Percentiles rank a stretch among this genome's conserved stretches.
These are phyloP conservation scores for Annulohypoxylon moriforme DNA, from an alignment of 495 filamentous ascomycete species.

Conservation along the genomic window DNA sequence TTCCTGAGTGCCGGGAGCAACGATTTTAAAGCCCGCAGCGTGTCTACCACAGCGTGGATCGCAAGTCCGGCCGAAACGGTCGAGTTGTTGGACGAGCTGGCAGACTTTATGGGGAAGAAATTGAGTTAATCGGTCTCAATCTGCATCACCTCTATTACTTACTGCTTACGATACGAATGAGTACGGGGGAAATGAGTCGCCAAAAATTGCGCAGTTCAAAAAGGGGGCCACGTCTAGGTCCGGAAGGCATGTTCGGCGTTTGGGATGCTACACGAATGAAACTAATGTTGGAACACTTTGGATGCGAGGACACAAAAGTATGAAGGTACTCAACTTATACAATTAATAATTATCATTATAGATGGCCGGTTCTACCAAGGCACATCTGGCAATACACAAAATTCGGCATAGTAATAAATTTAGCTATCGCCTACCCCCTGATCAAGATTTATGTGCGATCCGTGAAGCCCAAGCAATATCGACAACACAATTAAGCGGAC, in stretches of 20 bases:
- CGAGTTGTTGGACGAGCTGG: constrained; percentile 84
- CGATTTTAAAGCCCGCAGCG: constrained; percentile 86
- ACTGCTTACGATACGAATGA: neutral
- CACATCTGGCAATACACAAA: neutral
- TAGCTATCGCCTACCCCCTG: neutral
- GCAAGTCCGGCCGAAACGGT: constrained; percentile 92
- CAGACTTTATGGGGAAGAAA: constrained; percentile 65
- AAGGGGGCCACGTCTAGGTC: constrained; percentile 7
- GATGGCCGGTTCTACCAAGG: constrained; percentile 6
- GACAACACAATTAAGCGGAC: neutral
- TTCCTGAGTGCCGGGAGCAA: constrained; percentile 96
- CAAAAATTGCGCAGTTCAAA: constrained; percentile 4
- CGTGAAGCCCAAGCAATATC: too few species aligned
- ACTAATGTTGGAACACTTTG: neutral
- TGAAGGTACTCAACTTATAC: neutral
- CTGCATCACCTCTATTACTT: neutral
- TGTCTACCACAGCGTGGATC: constrained; percentile 85
- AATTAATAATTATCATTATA: constrained; percentile 21
- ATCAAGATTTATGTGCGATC: neutral
- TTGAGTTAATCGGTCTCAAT: constrained; percentile 38
- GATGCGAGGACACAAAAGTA: constrained; percentile 4
- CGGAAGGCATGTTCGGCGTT: constrained; percentile 37
- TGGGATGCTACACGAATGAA: constrained; percentile 1
- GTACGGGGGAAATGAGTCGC: neutral
- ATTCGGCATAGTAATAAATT: neutral